Evolutionary conservation across 306 rosid genomes (phyloP), one percentile per base, ranked within the genome.

Genomic region (Sicyos edulis): DNA sequence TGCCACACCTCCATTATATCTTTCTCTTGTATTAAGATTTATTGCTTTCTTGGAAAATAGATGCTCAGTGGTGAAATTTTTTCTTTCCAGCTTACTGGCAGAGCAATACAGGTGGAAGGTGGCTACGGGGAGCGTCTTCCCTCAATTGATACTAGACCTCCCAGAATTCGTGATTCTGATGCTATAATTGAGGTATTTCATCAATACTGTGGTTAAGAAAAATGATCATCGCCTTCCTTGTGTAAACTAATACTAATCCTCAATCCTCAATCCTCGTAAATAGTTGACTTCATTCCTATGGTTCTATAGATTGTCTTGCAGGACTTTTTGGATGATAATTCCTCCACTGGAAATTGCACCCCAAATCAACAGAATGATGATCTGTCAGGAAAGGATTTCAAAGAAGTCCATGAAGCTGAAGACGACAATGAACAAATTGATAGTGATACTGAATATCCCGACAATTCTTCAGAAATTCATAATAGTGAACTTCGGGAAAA

Each of bases 21-120:
- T 73, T 10, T 47, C 52, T 60, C 57, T 61, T 54, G 21, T 8
- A 49, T 24, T 5, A 12, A 32, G 19, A 37, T 51, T 29, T 74
- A 68, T 63, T 29, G 45, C 60, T 63, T 62, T 62, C 52, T 5
- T 17, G 12, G 20, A 61, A 16, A 47, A 42, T 42, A 62, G 9
- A 6, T 59, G 79, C 74, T 82, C 57, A 74, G 40, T 70, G 74
- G 54, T 81, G n/a, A 75, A 3, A 63, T 14, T 13, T 71, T 79
- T 82, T 77, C 54, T 68, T 80, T n/a, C 83, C 91, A 95, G 99
- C 99, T 97, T 81, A 78, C 96, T 71, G 99, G 99, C 70, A 91
- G 99, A 81, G 97, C 99, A 79, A 95, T 95, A 78, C 99, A 95
- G 86, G 99, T 95, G 76, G 99, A 95, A 91, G 85, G 92, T 81